phyloP scores from a whole-genome alignment of 1,284 basidiomycete species.

The Naganishia sp. region DNA sequence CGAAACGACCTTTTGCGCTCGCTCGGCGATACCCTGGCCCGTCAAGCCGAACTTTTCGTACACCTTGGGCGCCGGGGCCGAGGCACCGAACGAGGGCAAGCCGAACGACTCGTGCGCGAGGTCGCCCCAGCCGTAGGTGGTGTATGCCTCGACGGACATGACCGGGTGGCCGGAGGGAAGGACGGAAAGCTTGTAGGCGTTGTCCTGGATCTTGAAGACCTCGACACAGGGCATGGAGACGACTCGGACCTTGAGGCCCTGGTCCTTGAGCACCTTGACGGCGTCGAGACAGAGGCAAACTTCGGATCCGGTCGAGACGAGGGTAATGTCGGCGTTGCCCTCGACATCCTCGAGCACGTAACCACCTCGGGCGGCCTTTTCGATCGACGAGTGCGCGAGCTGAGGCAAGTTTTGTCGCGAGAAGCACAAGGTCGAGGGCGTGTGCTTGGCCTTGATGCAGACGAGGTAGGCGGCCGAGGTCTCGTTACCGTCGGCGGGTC shows the following conservation, averaged over 20 bases:
- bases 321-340: slow-evolving; percentile 68
- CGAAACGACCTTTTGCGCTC: slow-evolving; percentile 80
- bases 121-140: slow-evolving; percentile 74
- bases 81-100: slow-evolving; percentile 78
- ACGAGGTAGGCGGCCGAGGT: slow-evolving; percentile 85
- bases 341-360: slow-evolving; percentile 83
- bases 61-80: slow-evolving; percentile 83
- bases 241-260: slow-evolving; percentile 78
- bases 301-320: slow-evolving; percentile 87
- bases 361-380: slow-evolving; percentile 79
- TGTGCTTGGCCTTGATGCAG: slow-evolving; percentile 70
- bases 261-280: slow-evolving; percentile 69
- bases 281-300: slow-evolving; percentile 83
- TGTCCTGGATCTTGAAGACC: slow-evolving; percentile 80
- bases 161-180: slow-evolving; percentile 86
- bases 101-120: slow-evolving; percentile 87
- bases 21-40: slow-evolving; percentile 70
- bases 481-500: slow-evolving; percentile 89
- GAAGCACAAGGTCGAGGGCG: slow-evolving; percentile 83
- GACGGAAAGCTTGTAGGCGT: slow-evolving; percentile 78
- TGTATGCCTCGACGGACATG: slow-evolving; percentile 81
- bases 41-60: slow-evolving; percentile 88
- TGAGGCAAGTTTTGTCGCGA: slow-evolving; percentile 92
- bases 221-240: slow-evolving; percentile 88
- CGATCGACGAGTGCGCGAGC: slow-evolving; percentile 82